phyloP scores from a whole-genome alignment of 345 rosid genomes.

The Carallia brachiata region DNA sequence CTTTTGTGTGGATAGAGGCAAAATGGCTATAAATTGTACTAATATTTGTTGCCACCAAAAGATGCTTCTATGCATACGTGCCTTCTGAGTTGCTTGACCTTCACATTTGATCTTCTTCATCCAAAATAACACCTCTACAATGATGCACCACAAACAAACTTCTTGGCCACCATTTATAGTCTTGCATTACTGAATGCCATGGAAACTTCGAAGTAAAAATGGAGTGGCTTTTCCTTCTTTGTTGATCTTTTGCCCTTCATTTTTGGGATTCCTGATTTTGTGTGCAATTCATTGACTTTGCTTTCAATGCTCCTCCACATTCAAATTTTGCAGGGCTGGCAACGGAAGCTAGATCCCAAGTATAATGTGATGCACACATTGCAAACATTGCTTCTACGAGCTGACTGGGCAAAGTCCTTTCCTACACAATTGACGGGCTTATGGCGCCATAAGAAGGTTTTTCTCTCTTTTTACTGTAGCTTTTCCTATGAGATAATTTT shows the following conservation, averaged over 20 bases:
- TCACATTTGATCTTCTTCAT: too few species aligned
- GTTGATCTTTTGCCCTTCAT: neutral
- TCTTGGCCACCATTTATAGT: too few species aligned
- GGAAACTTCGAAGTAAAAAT: too few species aligned
- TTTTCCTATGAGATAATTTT: constrained; percentile 30
- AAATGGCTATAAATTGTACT: too few species aligned
- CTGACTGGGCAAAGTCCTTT: constrained; percentile 94
- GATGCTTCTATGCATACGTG: too few species aligned
- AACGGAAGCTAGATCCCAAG: constrained; percentile 85
- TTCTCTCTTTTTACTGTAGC: constrained; percentile 1
- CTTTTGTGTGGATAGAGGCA: too few species aligned
- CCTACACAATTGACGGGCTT: constrained; percentile 91
- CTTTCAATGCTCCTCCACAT: neutral
- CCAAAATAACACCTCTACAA: too few species aligned
- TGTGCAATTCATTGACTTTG: neutral
- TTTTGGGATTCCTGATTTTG: too few species aligned
- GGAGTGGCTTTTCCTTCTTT: neutral
- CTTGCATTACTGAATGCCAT: too few species aligned
- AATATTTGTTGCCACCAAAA: too few species aligned
- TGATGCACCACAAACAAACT: too few species aligned
- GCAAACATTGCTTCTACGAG: constrained; percentile 69
- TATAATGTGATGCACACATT: constrained; percentile 85
- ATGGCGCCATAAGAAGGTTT: constrained; percentile 73
- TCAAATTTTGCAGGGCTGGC: constrained; percentile 75
- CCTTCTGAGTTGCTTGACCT: too few species aligned